Evolutionary conservation across 306 rosid species (phyloP), one percentile per base, ranked within the genome.

Genomic region (Hippophae tibetana): DNA sequence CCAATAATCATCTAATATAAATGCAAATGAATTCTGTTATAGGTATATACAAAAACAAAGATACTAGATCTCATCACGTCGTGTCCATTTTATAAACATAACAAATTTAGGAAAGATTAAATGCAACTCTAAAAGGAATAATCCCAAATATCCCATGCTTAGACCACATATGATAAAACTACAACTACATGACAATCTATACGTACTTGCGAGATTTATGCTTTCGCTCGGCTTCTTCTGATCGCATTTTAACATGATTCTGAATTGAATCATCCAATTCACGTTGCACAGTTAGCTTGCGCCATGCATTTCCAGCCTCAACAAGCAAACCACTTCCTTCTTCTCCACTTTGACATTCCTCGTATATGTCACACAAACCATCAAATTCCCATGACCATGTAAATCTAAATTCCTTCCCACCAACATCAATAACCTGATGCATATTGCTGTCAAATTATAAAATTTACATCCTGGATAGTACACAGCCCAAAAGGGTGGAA

Each of bases 261-360:
- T 67, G 74, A 25, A 85, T 77, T 41, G 93, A 85, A 68, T 92
- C 99, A 25, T 92, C 99, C 80, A 92, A 85, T 66, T 78, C 71
- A 56, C 99, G 95, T 51, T 83, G 95, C 63, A 92, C 93, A 57
- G 85, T 92, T 68, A 92, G 73, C 76, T 88, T 92, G 57, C 99
- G 90, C 99, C 99, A 88, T 49, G 95, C 95, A 75, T 75, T 69
- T 57, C 99, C 99, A 40, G 96, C 88, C 73, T 92, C 96, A 62
- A 84, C 84, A 52, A 92, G 93, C 69, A 82, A 78, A 66, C 96
- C 90, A 52, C 77, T 75, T 55, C 88, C 95, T 58, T 84, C 86
- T 74, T 85, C 94, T 13, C 96, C 95, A 64, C 86, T 77, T 63
- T 57, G 81, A 52, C 74, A 75, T 74, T 88, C 88, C 74, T 92